phyloP scores from a whole-genome alignment of 2,329 filamentous ascomycete species.

The Botrytis hyacinthi region DNA sequence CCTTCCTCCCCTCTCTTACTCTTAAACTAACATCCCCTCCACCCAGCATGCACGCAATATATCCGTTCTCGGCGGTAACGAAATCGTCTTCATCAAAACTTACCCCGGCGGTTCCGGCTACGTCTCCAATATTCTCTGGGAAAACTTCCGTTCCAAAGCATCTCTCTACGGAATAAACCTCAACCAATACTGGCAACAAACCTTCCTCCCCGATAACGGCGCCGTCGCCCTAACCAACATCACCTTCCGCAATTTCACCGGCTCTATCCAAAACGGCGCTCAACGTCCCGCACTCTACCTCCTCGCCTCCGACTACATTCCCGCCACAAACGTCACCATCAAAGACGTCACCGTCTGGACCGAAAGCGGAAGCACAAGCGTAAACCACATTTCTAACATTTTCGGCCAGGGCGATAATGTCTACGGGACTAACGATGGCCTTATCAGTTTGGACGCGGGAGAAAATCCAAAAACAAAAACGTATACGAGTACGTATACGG shows the following conservation, averaged over 20 bases:
- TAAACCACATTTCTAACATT: constrained; percentile 41
- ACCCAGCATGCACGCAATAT: constrained; percentile 36
- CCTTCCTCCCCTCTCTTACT: background rate
- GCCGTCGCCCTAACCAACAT: constrained; percentile 32
- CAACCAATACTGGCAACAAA: constrained; percentile 34
- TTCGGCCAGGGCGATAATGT: constrained; percentile 39
- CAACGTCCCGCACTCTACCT: constrained; percentile 38
- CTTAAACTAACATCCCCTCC: background rate
- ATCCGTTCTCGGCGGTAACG: constrained; percentile 39
- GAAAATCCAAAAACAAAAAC: constrained; percentile 23
- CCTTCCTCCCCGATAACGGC: constrained; percentile 32
- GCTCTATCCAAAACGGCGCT: constrained; percentile 31
- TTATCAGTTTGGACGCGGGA: constrained; percentile 21
- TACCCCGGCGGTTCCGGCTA: constrained; percentile 42
- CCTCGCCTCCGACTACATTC: constrained; percentile 39
- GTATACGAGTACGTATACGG: constrained; percentile 38
- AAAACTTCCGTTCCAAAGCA: constrained; percentile 34
- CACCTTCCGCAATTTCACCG: constrained; percentile 37
- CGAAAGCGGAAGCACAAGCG: constrained; percentile 28
- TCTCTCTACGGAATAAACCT: constrained; percentile 33
- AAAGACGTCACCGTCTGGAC: constrained; percentile 42
- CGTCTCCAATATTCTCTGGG: constrained; percentile 40
- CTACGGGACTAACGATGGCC: constrained; percentile 30
- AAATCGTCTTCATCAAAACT: constrained; percentile 43
- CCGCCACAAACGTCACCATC: constrained; percentile 38